A percentile compares a stretch with the other conserved stretches of the same genome.
These are phyloP conservation scores for Kodamaea arcana DNA, from an alignment of 1,139 yeast species.

Conservation along the genomic window DNA sequence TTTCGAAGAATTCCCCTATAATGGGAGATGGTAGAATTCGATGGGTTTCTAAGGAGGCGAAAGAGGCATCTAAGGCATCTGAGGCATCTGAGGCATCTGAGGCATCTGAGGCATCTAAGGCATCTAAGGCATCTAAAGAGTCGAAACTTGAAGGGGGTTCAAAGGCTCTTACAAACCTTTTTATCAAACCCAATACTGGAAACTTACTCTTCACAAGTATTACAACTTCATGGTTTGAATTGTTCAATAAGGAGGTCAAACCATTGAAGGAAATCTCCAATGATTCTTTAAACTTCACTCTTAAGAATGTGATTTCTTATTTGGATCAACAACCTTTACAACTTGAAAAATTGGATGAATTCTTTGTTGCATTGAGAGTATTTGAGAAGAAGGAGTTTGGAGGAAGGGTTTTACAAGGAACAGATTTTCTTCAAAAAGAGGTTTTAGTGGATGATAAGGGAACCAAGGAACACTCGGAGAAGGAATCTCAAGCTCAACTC, in stretches of 20 bases:
- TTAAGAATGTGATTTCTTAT: conserved; percentile 2
- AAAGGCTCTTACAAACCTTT: too few relatives aligned
- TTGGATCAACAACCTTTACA: conserved; percentile 1
- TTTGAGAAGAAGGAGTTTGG: conserved; percentile 16
- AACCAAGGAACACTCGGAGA: neutral
- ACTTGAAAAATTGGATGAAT: conserved; percentile 10
- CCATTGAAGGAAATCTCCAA: conserved; percentile 14
- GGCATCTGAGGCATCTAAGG: too few relatives aligned
- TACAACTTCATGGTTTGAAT: conserved; percentile 27
- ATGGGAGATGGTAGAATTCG: conserved; percentile 25
- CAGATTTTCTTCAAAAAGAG: too few relatives aligned
- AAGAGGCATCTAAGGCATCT: conserved; percentile 4
- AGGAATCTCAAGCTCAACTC: too few relatives aligned
- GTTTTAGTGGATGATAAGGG: neutral
- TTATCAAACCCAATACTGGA: too few relatives aligned
- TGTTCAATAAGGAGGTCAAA: conserved; percentile 22
- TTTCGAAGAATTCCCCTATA: conserved; percentile 27
- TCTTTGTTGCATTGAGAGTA: conserved; percentile 17
- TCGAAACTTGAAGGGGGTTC: conserved; percentile 11
- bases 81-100: too few relatives aligned
- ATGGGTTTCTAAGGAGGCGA: conserved; percentile 17
- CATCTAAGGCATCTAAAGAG: too few relatives aligned
- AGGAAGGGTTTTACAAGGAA: conserved; percentile 11
- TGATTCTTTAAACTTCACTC: conserved; percentile 2
- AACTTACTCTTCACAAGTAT: conserved; percentile 28